phyloP scores from a whole-genome alignment of 192 early-diverging fungal species.

The Phycomyces nitens region DNA sequence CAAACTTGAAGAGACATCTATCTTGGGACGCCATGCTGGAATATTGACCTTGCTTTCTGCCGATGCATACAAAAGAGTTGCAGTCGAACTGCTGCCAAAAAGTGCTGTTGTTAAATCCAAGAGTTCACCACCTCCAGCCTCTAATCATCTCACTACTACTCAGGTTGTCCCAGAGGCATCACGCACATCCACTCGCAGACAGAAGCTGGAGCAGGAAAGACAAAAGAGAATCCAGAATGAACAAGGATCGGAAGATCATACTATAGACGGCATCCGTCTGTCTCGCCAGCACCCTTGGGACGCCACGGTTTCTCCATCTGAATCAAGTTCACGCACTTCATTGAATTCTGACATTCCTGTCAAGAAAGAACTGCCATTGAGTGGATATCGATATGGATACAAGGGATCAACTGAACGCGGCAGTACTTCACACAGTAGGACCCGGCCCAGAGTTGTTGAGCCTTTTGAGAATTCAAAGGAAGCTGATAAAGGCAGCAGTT shows the following conservation, averaged over 20 bases:
- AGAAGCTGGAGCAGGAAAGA: conserved; percentile 1
- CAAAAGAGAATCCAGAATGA: neutral
- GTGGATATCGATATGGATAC: conserved; percentile 12
- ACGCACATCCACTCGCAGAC: neutral
- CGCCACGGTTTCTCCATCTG: neutral
- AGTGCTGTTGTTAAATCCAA: conserved; percentile 15
- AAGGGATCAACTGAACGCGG: conserved; percentile 1
- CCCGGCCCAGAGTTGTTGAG: neutral
- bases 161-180: neutral
- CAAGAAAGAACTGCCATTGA: conserved; percentile 14
- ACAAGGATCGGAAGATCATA: neutral
- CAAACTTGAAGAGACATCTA: neutral
- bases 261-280: neutral
- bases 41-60: conserved; percentile 9
- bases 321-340: neutral
- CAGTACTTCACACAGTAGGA: neutral
- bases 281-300: neutral
- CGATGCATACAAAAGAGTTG: neutral
- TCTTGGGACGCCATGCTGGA: conserved; percentile 3
- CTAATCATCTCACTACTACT: neutral
- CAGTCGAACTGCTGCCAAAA: conserved; percentile 12
- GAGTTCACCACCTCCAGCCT: conserved; percentile 17
- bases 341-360: neutral
- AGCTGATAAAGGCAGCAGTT: neutral
- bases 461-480: too few relatives aligned